phyloP scores from a whole-genome alignment of 2,329 filamentous ascomycete genomes.

The Sclerotinia trifoliorum region DNA sequence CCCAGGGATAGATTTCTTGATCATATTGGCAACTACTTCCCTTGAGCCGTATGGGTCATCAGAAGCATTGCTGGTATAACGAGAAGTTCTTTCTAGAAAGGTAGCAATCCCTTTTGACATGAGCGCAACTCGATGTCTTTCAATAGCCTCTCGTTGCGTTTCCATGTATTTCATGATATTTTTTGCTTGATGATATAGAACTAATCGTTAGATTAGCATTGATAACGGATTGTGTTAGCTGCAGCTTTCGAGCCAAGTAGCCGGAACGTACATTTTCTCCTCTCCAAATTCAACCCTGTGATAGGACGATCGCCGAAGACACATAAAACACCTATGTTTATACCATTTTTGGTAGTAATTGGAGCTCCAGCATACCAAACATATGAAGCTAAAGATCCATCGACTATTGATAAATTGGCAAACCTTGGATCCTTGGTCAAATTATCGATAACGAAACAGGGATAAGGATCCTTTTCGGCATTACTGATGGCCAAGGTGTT shows the following conservation, averaged over 20 bases:
- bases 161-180: constrained; percentile 60
- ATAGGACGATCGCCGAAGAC: constrained; percentile 50
- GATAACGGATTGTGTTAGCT: constrained; percentile 45
- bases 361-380: constrained; percentile 27
- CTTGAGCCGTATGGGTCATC: neutral
- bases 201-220: constrained; percentile 42
- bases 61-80: neutral
- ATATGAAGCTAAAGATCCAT: constrained; percentile 20
- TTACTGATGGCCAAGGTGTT: constrained; percentile 14
- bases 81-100: constrained; percentile 47
- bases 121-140: constrained; percentile 50
- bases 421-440: constrained; percentile 24
- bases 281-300: constrained; percentile 10
- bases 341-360: constrained; percentile 17
- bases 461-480: constrained; percentile 7
- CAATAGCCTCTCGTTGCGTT: constrained; percentile 51
- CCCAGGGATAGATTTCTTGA: neutral
- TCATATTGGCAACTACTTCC: neutral
- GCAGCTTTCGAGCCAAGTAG: constrained; percentile 43
- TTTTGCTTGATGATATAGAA: constrained; percentile 46
- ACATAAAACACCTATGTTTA: constrained; percentile 55
- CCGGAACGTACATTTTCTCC: constrained; percentile 18
- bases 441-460: constrained; percentile 24
- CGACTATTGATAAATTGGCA: constrained; percentile 23
- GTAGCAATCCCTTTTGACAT: constrained; percentile 53